Evolutionary conservation across 2,329 filamentous ascomycete species (phyloP), one percentile per base, ranked within the genome.

Genomic region (Fusarium graminum): DNA sequence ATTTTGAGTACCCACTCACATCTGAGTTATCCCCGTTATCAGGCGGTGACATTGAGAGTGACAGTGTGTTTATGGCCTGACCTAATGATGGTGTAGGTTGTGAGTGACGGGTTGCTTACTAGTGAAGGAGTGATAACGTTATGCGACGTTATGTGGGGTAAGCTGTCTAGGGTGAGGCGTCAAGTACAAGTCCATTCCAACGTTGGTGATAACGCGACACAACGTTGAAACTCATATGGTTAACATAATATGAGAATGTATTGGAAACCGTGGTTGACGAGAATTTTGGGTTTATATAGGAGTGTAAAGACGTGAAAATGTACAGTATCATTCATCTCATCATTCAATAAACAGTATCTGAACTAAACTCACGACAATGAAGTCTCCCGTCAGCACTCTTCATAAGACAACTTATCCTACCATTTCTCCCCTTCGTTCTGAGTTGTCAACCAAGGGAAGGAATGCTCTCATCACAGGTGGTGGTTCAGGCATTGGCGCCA

Each of bases 401-500:
- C 72, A 72, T 32, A 63, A 63, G 8, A 57, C 46, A 12, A 65
- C 65, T 9, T 80, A 80, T 46, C 65, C 73, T 1, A 54, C 63
- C 47, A 78, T 80, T 57, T 74, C 73, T 2, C 73, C 78, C 7
- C 38, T 56, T 8, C 75, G 74, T 1, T 77, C 77, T 1, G 76
- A 76, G 38, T 71, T 80, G 7, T 79, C 75, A 1, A 76, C 78
- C n/a, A 74, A 71, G 17, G 78, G 78, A 6, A 74, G 74, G 26
- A 86, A 82, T 17, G 86, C 89, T 10, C 79, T 91, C 16, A 87
- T 92, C 72, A 90, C 87, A 5, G 89, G 89, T 25, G 88, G 84
- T 12, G 85, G 85, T 6, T 84, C 82, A 1, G 88, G 88, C 25
- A 85, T 91, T 43, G 89, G 89, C 3, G 85, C 86, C 52, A 85